A percentile compares a stretch with the other conserved stretches of the same genome.
Evolutionary conservation across 176 grass and related monocot species (phyloP).

Genomic region (Cocos nucifera): DNA sequence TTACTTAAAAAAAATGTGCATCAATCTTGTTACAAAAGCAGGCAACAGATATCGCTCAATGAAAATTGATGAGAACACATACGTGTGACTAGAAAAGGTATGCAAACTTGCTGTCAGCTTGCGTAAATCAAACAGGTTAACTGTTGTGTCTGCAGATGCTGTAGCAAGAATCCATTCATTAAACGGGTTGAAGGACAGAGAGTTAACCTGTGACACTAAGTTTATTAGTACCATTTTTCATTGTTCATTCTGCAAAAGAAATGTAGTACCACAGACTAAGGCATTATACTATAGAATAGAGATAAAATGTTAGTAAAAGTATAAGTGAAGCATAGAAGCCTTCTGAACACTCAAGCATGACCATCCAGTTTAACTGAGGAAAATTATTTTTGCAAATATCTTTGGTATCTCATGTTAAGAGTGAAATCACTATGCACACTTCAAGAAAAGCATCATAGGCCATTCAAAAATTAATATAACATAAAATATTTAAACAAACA

Average conservation of each 20-base stretch:
- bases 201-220: constrained; percentile 57
- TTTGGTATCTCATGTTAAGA: no score
- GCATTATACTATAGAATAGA: no score
- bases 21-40: not conserved
- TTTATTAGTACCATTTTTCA: not conserved
- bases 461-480: no score
- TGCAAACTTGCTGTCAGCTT: constrained; percentile 74
- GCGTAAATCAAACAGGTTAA: constrained; percentile 82
- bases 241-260: constrained; percentile 7
- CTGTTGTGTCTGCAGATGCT: constrained; percentile 69
- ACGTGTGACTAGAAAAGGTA: constrained; percentile 76
- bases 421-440: no score
- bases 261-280: not conserved
- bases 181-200: constrained; percentile 88
- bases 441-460: no score
- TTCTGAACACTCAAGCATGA: no score
- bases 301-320: no score
- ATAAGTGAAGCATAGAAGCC: no score
- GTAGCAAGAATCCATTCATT: constrained; percentile 96
- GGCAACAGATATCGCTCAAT: not conserved
- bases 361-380: no score
- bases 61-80: constrained; percentile 7
- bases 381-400: no score
- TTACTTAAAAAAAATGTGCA: not conserved
- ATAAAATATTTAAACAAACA: no score